These are phyloP conservation scores for Naganishia albida DNA, from an alignment of 1,284 basidiomycete genomes.

Conservation along the genomic window DNA sequence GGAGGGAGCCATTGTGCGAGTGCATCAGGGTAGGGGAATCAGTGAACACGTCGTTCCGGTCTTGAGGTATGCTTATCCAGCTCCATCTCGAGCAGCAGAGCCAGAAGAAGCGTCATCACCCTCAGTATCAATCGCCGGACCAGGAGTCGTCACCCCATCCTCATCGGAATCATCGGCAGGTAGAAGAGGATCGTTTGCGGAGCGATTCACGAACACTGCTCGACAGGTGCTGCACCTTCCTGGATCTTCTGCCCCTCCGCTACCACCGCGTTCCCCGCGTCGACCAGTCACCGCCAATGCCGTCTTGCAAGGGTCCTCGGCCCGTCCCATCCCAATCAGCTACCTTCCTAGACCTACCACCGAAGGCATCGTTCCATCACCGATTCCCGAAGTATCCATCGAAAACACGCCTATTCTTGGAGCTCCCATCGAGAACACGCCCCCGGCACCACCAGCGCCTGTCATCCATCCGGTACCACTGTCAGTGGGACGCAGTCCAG, in stretches of 20 bases:
- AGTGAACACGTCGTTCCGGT: background rate
- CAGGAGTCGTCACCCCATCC: background rate
- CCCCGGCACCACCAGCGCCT: background rate
- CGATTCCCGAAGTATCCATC: background rate
- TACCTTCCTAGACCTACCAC: background rate
- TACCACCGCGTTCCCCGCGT: constrained; percentile 3
- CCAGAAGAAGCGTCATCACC: background rate
- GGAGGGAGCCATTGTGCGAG: no score
- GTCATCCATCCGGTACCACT: background rate
- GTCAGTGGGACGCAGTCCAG: background rate
- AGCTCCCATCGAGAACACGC: background rate
- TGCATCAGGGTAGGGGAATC: background rate
- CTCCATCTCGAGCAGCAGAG: background rate
- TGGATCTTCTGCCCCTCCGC: background rate
- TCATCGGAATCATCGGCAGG: background rate
- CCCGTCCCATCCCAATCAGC: background rate
- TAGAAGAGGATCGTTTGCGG: constrained; percentile 5
- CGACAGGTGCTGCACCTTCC: constrained; percentile 2
- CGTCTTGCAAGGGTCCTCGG: background rate
- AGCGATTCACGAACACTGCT: background rate
- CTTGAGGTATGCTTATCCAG: background rate
- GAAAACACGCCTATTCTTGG: background rate
- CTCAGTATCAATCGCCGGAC: no score
- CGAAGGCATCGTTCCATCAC: background rate
- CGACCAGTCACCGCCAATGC: constrained; percentile 13